Evolutionary conservation across 352 stramenopile species (phyloP), one percentile per base, ranked within the genome.

Genomic region (Globisporangium okanoganense): DNA sequence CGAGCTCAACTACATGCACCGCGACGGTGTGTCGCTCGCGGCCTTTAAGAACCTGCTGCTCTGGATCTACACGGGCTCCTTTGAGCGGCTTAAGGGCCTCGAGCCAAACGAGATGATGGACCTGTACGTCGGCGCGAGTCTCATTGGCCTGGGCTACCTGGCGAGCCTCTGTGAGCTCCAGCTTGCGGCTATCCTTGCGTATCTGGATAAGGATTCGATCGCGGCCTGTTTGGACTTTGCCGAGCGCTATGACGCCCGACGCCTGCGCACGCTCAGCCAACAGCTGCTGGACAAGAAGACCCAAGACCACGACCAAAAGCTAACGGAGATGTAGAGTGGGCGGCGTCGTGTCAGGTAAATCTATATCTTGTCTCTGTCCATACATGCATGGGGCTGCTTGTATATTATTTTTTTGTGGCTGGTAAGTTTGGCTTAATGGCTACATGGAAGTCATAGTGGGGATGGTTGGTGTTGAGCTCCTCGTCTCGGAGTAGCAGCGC

Each of bases 21-120:
- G 76, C 27, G 82, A 92, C 29, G 82, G 82, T 0, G 81, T 92
- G 31, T 86, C 79, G 40, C 69, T 88, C 10, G 65, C 73, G 6
- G 79, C 79, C 27, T 92, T 92, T 62, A 82, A 82, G 50, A 58
- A 69, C 20, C 25, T 89, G 38, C 59, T 92, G n/a, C 52, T 68
- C 22, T 92, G 79, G 79, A 83, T 88, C 44, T 92, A 92, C 66
- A 87, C 82, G 29, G 82, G 82, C 22, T 87, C 79, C 31, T 79
- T 86, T 16, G 61, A 72, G 22, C 50, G 75, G 5, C 43, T 88
- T 22, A 73, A 71, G 16, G 62, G 25, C 43, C 62, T 85, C 10
- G 79, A 84, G 33, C 79, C 82, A 20, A 78, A 61, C 20, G 76
- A 85, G 38, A 75, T 85, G 61, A 92, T 92, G 79, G 82, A 88